Conservation (phyloP, 768 basidiomycete genomes). For the Mycena floridula region DNA sequence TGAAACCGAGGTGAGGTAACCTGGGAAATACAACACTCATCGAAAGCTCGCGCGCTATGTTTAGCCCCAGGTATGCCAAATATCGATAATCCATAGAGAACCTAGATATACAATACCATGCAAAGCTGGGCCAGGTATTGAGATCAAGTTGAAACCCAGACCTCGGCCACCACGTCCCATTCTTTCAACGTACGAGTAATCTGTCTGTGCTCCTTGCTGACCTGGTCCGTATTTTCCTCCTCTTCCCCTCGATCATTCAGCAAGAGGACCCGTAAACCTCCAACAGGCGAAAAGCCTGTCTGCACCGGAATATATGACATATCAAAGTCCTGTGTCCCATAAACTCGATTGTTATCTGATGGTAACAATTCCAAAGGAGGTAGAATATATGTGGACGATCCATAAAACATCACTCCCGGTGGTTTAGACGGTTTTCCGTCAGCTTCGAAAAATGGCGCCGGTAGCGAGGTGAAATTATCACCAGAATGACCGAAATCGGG, state of each 20-base stretch:
- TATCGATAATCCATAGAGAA: too few relatives aligned
- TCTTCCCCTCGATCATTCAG: conserved; percentile 46
- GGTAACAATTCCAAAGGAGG: conserved; percentile 34
- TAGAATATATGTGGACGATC: conserved; percentile 44
- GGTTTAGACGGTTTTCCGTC: conserved; percentile 26
- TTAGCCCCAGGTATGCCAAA: too few relatives aligned
- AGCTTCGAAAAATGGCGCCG: conserved; percentile 41
- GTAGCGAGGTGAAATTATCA: conserved; percentile 20
- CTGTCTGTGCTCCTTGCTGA: conserved; percentile 16
- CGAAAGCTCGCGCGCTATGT: too few relatives aligned
- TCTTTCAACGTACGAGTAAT: conserved; percentile 55
- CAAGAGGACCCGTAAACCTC: conserved; percentile 68
- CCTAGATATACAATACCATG: too few relatives aligned
- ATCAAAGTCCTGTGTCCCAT: conserved; percentile 53
- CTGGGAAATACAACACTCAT: too few relatives aligned
- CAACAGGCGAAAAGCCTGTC: conserved; percentile 56
- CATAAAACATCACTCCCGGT: conserved; percentile 36
- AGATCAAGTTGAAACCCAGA: conserved; percentile 70
- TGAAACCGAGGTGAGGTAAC: too few relatives aligned
- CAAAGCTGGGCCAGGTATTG: too few relatives aligned
- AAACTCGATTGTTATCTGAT: conserved; percentile 17
- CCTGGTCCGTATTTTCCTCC: conserved; percentile 17
- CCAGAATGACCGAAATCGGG: conserved; percentile 2
- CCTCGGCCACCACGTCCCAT: conserved; percentile 65
- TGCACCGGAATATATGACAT: conserved; percentile 53